Evolutionary conservation across 352 stramenopile species (phyloP).

Genomic region (Globisporangium lucens): DNA sequence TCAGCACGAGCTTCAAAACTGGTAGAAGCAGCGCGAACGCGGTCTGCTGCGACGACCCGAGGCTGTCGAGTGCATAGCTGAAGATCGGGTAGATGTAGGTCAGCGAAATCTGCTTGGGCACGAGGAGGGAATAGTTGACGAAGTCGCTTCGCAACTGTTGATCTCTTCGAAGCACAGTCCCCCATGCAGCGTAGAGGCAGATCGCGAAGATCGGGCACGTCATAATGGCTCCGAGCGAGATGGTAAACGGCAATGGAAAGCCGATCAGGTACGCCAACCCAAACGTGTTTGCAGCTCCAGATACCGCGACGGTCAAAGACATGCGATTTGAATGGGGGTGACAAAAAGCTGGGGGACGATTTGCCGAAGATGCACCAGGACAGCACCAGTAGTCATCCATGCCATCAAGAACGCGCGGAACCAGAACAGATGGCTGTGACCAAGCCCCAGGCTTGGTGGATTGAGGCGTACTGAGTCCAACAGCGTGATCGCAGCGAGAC

Average conservation of each 20-base stretch:
- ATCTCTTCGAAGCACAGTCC: neutral
- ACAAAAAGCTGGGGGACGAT: conserved; percentile 9
- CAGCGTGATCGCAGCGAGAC: conserved; percentile 7
- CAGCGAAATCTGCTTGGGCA: conserved; percentile 12
- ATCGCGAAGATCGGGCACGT: neutral
- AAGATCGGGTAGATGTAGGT: conserved; percentile 30
- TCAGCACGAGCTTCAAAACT: neutral
- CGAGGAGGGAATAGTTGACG: conserved; percentile 2
- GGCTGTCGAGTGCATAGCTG: conserved; percentile 26
- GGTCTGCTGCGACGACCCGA: neutral
- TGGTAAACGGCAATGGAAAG: conserved; percentile 33
- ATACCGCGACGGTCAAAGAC: conserved; percentile 5
- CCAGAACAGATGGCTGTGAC: conserved; percentile 1
- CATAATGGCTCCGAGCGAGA: conserved; percentile 1
- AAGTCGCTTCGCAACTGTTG: conserved; percentile 1
- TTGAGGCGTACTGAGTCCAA: conserved; percentile 11
- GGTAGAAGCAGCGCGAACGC: neutral
- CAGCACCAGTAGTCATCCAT: neutral
- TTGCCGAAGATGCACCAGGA: neutral
- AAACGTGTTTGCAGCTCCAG: neutral
- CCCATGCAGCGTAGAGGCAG: neutral
- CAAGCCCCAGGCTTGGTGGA: neutral
- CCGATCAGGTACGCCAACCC: conserved; percentile 18
- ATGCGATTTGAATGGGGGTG: neutral
- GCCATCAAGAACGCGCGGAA: conserved; percentile 11